Evolutionary conservation across 2,329 filamentous ascomycete species (phyloP).

Genomic region (Aspergillus calidoustus): DNA sequence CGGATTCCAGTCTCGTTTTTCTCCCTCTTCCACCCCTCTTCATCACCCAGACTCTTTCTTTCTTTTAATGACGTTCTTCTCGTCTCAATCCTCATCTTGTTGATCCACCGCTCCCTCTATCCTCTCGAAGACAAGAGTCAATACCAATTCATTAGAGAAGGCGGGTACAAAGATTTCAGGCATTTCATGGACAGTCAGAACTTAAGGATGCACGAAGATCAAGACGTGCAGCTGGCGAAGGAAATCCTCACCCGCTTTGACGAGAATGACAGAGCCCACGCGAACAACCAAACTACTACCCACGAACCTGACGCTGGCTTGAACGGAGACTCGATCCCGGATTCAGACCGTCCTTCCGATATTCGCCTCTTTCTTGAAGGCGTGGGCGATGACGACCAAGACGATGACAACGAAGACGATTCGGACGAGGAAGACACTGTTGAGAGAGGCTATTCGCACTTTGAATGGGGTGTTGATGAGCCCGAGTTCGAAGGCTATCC

Average conservation of each 20-base stretch:
- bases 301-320: not conserved
- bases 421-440: not conserved
- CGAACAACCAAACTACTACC: not conserved
- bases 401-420: not conserved
- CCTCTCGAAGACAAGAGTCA: constrained; percentile 12
- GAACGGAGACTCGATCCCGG: not conserved
- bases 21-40: too few relatives aligned
- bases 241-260: constrained; percentile 10
- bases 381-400: not conserved
- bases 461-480: constrained; percentile 10
- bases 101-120: not conserved
- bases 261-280: not conserved
- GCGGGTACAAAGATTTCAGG: constrained; percentile 11
- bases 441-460: not conserved
- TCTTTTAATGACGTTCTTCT: not conserved
- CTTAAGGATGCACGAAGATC: constrained; percentile 2
- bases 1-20: not conserved
- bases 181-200: constrained; percentile 16
- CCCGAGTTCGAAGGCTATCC: constrained; percentile 8
- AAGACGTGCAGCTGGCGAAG: constrained; percentile 11
- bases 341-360: not conserved
- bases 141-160: constrained; percentile 10
- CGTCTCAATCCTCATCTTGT: not conserved
- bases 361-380: not conserved
- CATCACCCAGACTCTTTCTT: too few relatives aligned